phyloP scores from a whole-genome alignment of 116 monocot genomes.

The Phalaenopsis hybrid region DNA sequence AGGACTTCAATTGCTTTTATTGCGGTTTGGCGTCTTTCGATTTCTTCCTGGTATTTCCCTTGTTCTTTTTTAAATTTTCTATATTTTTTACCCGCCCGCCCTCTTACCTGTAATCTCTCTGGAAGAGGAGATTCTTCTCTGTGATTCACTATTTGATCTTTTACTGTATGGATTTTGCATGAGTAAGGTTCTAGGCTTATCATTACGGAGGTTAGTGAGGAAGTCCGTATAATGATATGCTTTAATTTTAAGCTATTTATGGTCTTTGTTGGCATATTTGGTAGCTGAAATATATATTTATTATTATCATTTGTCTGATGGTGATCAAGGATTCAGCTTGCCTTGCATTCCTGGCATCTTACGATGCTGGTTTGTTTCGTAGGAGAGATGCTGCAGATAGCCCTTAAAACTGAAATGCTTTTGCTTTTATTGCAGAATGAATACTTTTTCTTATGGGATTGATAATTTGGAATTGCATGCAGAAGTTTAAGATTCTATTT shows the following conservation, averaged over 20 bases:
- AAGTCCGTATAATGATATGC: not conserved
- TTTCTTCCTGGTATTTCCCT: not conserved
- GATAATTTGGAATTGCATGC: no score
- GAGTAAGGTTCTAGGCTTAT: not conserved
- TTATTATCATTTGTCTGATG: not conserved
- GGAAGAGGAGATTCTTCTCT: conserved; percentile 5
- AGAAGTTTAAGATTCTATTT: no score
- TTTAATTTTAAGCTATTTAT: not conserved
- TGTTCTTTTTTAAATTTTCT: not conserved
- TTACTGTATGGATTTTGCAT: not conserved
- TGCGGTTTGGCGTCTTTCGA: not conserved
- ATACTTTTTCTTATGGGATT: no score
- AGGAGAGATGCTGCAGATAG: not conserved
- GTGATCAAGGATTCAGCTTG: not conserved
- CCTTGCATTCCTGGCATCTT: not conserved
- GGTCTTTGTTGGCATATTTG: not conserved
- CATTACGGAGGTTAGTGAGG: not conserved
- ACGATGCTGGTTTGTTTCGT: not conserved
- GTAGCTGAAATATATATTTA: not conserved
- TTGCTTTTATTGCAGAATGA: not conserved
- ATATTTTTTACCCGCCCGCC: not conserved
- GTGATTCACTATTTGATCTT: not conserved
- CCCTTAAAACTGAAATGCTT: not conserved
- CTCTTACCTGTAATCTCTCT: not conserved
- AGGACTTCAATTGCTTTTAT: not conserved